Percentiles rank a stretch among this genome's conserved stretches.
These are phyloP conservation scores for Aegle marmelos DNA, from an alignment of 345 rosid species.

Conservation along the genomic window DNA sequence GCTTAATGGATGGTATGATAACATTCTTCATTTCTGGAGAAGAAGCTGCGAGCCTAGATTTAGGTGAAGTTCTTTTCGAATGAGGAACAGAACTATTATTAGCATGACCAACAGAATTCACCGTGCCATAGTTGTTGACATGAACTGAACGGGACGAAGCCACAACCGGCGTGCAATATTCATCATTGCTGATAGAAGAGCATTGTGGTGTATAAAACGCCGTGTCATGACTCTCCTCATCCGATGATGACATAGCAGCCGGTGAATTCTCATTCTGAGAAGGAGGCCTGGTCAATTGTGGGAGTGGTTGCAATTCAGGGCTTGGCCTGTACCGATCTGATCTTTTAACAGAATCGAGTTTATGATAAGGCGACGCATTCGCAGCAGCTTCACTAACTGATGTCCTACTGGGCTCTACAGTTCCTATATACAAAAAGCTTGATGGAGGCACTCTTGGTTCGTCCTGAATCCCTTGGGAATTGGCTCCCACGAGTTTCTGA, in stretches of 20 bases:
- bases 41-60: slow-evolving; percentile 46
- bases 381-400: slow-evolving; percentile 43
- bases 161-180: slow-evolving; percentile 59
- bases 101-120: slow-evolving; percentile 4
- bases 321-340: slow-evolving; percentile 92
- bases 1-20: slow-evolving; percentile 74
- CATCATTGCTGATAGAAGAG: slow-evolving; percentile 67
- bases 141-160: slow-evolving; percentile 31
- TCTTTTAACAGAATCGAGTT: slow-evolving; percentile 61
- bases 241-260: slow-evolving; percentile 48
- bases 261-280: slow-evolving; percentile 39
- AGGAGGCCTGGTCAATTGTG: slow-evolving; percentile 63
- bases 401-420: slow-evolving; percentile 64
- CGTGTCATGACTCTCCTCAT: slow-evolving; percentile 57
- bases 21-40: slow-evolving; percentile 95
- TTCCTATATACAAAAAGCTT: slow-evolving; percentile 80
- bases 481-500: slow-evolving; percentile 68
- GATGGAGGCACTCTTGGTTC: slow-evolving; percentile 61
- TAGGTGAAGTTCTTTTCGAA: slow-evolving; percentile 86
- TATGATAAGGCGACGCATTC: slow-evolving; percentile 68
- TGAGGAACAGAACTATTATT: slow-evolving; percentile 44
- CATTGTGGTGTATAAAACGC: slow-evolving; percentile 81
- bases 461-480: slow-evolving; percentile 46
- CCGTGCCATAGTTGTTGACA: slow-evolving; percentile 14
- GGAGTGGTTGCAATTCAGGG: slow-evolving; percentile 92